Conservation (phyloP, 345 rosid genomes). For the Murraya paniculata region DNA sequence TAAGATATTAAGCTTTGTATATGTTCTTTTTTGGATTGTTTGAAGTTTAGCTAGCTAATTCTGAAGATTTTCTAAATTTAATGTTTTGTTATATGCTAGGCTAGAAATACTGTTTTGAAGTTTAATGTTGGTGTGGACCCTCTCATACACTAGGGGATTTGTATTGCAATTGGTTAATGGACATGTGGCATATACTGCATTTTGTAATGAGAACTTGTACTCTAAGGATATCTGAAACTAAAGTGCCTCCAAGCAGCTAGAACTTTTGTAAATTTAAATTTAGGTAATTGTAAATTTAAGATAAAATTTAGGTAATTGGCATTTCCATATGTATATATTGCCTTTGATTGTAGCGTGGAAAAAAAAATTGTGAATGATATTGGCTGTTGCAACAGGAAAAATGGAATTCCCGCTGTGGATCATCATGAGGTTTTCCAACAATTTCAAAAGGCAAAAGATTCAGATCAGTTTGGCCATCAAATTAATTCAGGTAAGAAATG, state of each 20-base stretch:
- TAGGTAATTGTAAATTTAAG: not conserved
- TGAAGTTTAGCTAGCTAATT: not conserved
- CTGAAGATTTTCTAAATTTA: not conserved
- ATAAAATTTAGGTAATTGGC: not conserved
- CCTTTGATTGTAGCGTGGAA: not conserved
- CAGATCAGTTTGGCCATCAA: slow-evolving; percentile 25
- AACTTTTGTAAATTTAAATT: not conserved
- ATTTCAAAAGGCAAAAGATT: slow-evolving; percentile 22
- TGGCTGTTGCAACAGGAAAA: slow-evolving; percentile 33
- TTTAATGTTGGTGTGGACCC: not conserved
- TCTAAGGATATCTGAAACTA: not conserved
- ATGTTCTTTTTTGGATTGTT: not conserved
- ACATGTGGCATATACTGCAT: not conserved
- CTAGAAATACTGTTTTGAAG: not conserved
- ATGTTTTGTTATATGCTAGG: not conserved
- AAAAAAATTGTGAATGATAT: slow-evolving; percentile 7
- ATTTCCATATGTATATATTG: not conserved
- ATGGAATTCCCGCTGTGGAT: slow-evolving; percentile 20
- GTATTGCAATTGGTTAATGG: not conserved
- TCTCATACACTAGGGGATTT: not conserved
- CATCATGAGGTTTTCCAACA: slow-evolving; percentile 17
- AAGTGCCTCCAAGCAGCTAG: not conserved
- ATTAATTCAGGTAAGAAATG: slow-evolving; percentile 30
- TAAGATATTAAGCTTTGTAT: not conserved
- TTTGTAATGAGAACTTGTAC: not conserved